phyloP scores from a whole-genome alignment of 257 asterid genomes.

The Lantana camara region DNA sequence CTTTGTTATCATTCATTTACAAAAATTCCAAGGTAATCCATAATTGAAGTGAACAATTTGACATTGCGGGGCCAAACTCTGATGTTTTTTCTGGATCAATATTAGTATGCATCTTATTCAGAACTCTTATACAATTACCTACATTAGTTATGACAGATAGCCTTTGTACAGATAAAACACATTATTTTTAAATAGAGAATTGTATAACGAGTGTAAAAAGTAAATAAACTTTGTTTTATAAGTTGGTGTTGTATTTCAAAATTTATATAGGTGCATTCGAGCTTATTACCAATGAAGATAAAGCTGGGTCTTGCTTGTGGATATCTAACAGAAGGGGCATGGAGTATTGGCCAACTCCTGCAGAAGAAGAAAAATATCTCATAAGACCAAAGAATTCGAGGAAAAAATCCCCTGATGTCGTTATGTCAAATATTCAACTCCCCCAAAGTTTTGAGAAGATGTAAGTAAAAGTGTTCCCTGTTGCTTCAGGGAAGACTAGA shows the following conservation, averaged over 20 bases:
- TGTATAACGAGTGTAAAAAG: constrained; percentile 4
- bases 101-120: not conserved
- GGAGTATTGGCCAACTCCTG: constrained; percentile 92
- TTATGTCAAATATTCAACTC: constrained; percentile 54
- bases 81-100: not conserved
- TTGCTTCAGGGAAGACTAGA: constrained; percentile 13
- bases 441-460: constrained; percentile 84
- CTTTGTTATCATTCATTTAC: not conserved
- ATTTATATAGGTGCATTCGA: constrained; percentile 70
- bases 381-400: constrained; percentile 37
- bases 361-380: constrained; percentile 76
- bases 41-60: not conserved
- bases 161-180: constrained; percentile 23
- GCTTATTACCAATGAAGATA: constrained; percentile 79
- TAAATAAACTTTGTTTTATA: not conserved
- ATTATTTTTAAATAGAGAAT: not conserved
- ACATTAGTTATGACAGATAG: constrained; percentile 1
- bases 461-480: constrained; percentile 41
- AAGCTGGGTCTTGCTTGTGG: constrained; percentile 97
- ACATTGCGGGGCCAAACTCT: not conserved
- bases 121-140: not conserved
- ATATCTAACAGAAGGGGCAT: constrained; percentile 81
- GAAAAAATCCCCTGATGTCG: constrained; percentile 47
- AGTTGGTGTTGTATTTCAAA: constrained; percentile 31
- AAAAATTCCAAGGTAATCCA: not conserved